These are phyloP conservation scores for Silene noctiflora DNA, from an alignment of 179 eudicot genomes.

Conservation along the genomic window DNA sequence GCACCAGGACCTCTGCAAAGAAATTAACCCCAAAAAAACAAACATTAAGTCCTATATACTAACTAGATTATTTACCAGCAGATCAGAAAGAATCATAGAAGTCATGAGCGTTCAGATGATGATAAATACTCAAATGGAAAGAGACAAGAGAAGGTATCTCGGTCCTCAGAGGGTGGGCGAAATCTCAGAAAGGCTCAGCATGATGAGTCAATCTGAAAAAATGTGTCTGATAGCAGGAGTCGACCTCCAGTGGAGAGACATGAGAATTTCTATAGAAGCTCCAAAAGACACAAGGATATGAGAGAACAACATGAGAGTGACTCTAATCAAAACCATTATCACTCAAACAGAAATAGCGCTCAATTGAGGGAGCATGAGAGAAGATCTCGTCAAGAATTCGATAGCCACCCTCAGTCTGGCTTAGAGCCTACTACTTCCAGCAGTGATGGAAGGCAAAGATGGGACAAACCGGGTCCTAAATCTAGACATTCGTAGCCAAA, in stretches of 20 bases:
- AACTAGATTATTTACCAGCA: constrained; percentile 28
- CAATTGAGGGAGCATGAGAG: constrained; percentile 28
- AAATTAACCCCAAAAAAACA: too few species aligned
- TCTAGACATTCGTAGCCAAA: constrained; percentile 15
- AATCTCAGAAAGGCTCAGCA: constrained; percentile 17
- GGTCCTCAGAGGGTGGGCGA: constrained; percentile 14
- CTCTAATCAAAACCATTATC: constrained; percentile 10
- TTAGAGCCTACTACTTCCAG: constrained; percentile 28
- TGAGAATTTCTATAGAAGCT: constrained; percentile 16
- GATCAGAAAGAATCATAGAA: constrained; percentile 25
- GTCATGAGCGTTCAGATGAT: constrained; percentile 24
- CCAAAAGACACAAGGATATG: constrained; percentile 11
- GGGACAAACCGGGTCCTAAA: too few species aligned
- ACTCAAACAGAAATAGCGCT: constrained; percentile 17
- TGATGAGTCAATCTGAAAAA: constrained; percentile 23
- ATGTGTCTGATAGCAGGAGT: constrained; percentile 17
- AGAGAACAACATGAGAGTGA: constrained; percentile 15
- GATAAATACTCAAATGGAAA: constrained; percentile 17
- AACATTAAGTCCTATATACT: too few species aligned
- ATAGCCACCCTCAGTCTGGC: constrained; percentile 29
- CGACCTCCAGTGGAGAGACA: constrained; percentile 17
- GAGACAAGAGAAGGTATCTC: constrained; percentile 15
- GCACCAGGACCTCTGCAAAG: too few species aligned
- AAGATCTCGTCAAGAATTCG: constrained; percentile 20
- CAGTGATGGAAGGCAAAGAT: constrained; percentile 19